Evolutionary conservation across 805 yeast species (phyloP).

Genomic region (Zygosaccharomyces bailii): DNA sequence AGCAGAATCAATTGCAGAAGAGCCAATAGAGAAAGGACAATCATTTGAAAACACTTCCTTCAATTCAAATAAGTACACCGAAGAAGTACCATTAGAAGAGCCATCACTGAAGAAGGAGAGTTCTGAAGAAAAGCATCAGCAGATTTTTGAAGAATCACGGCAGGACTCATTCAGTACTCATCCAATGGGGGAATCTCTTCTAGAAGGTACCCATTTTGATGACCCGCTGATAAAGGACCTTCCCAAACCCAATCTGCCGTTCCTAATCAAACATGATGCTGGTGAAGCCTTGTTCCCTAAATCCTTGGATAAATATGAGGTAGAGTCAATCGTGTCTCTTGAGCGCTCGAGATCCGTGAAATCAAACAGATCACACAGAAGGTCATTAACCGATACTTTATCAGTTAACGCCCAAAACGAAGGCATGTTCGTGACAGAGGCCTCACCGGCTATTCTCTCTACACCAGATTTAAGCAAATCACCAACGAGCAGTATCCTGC

Average conservation of each 20-base stretch:
- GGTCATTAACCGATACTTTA: conserved; percentile 34
- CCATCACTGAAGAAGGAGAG: background rate
- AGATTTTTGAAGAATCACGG: background rate
- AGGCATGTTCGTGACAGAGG: conserved; percentile 48
- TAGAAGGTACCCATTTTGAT: background rate
- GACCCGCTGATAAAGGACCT: conserved; percentile 1
- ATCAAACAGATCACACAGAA: conserved; percentile 39
- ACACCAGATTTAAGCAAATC: conserved; percentile 39
- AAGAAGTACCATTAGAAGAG: background rate
- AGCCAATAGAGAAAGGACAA: background rate
- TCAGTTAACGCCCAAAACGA: conserved; percentile 41
- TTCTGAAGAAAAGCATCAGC: background rate
- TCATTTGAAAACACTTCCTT: background rate
- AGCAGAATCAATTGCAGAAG: too few relatives aligned
- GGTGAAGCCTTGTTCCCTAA: conserved; percentile 72
- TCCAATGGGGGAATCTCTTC: background rate
- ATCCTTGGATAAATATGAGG: conserved; percentile 60
- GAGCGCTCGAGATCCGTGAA: conserved; percentile 65
- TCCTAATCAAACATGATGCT: conserved; percentile 30
- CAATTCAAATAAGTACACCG: too few relatives aligned
- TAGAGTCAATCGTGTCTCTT: conserved; percentile 67
- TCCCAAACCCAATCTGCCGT: conserved; percentile 6
- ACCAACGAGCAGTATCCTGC: conserved; percentile 38
- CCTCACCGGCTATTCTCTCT: conserved; percentile 28
- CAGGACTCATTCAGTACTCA: background rate